Percentiles rank a stretch among this genome's conserved stretches.
Conservation (phyloP, 192 early-diverging fungal genomes). For the Backusella tarrabulga region DNA sequence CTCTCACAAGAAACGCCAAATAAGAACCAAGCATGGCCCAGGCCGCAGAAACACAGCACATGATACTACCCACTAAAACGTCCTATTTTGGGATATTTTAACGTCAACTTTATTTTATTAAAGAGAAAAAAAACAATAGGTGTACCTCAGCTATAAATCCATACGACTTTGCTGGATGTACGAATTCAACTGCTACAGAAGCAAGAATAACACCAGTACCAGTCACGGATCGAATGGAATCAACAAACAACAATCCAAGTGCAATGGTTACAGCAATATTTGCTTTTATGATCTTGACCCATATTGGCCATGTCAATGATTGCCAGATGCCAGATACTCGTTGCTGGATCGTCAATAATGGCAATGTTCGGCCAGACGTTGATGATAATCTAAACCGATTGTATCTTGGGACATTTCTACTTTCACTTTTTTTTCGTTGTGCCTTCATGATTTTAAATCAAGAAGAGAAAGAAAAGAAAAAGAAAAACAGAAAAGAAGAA, state of each 20-base stretch:
- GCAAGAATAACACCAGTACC: slow-evolving; percentile 14
- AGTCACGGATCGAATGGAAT: slow-evolving; percentile 5
- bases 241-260: slow-evolving; percentile 2
- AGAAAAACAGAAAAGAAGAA: neutral
- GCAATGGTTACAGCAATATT: slow-evolving; percentile 25
- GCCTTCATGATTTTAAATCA: neutral
- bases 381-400: slow-evolving; percentile 19
- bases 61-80: slow-evolving; percentile 24
- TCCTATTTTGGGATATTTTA: slow-evolving; percentile 15
- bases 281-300: slow-evolving; percentile 26
- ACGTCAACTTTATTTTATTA: neutral
- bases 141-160: slow-evolving; percentile 30
- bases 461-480: neutral
- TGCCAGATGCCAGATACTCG: slow-evolving; percentile 19
- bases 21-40: slow-evolving; percentile 28
- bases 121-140: neutral
- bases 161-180: slow-evolving; percentile 28
- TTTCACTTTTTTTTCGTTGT: neutral
- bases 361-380: slow-evolving; percentile 5
- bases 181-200: slow-evolving; percentile 29
- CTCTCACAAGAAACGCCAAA: slow-evolving; percentile 22
- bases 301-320: slow-evolving; percentile 23
- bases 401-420: neutral
- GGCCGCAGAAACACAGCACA: slow-evolving; percentile 23
- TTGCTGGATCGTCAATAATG: slow-evolving; percentile 15